Evolutionary conservation across 2,329 filamentous ascomycete species (phyloP), one percentile per base, ranked within the genome.

Genomic region (Didymellaceae sp.): DNA sequence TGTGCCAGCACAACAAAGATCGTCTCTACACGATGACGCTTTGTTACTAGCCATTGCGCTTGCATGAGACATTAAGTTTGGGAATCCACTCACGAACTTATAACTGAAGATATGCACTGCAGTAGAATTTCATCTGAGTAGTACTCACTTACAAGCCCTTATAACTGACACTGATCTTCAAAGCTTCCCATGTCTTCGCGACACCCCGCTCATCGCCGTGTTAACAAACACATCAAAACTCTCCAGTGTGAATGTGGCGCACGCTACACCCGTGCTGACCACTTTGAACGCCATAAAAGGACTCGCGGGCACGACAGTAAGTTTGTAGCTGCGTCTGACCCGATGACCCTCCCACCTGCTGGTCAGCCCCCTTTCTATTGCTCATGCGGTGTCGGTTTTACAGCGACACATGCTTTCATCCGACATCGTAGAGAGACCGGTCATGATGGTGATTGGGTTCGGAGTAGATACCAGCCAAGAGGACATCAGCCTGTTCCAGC

Each of bases 191-290:
- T n/a, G n/a, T n/a, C n/a, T n/a, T n/a, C n/a, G n/a, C n/a, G n/a
- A n/a, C n/a, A n/a, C n/a, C n/a, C n/a, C n/a, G n/a, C n/a, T n/a
- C 22, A 28, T 22, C 30, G 30, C 6, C 45, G 45, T 24, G 24
- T 41, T n/a, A 41, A 41, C n/a, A 41, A 35, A 16, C 21, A 47
- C 18, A 17, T 22, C n/a, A 47, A 33, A 14, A 28, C 37, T n/a
- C 14, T 47, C 18, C 45, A 47, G 7, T 47, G 45, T 9, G 31
- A 30, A 13, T 47, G 45, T 30, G 31, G 24, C 4, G 10, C 21
- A 11, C 28, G 37, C 2, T 41, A 41, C 14, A 41, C 37, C 10
- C 37, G 45, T 21, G 45, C 37, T 22, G 45, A 41, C 16, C 31
- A 34, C 16, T 47, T 28, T 13, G 30, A 34, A 24, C 28, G 17